Evolutionary conservation across 352 stramenopile genomes (phyloP).

Genomic region (Globisporangium polare): DNA sequence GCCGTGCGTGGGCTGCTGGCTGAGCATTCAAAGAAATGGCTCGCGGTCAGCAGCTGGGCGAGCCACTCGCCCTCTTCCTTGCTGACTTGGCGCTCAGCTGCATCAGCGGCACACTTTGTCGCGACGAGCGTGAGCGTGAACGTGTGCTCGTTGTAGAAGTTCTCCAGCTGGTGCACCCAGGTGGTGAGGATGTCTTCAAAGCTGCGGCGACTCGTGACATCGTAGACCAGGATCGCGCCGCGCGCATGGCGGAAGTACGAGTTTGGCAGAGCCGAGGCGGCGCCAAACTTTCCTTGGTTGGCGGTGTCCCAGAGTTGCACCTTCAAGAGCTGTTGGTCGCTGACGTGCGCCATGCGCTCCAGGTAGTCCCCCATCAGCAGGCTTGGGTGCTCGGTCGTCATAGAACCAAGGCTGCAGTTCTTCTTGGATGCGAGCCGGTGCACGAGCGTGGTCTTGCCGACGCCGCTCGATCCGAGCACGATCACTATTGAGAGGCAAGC

Average conservation of each 20-base stretch:
- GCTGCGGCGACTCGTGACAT: slow-evolving; percentile 29
- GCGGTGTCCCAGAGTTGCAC: slow-evolving; percentile 56
- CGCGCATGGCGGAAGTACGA: slow-evolving; percentile 42
- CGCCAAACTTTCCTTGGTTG: slow-evolving; percentile 39
- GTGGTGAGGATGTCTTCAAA: slow-evolving; percentile 23
- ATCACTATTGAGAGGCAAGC: slow-evolving; percentile 25
- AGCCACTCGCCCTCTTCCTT: slow-evolving; percentile 22
- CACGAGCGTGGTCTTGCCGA: slow-evolving; percentile 45
- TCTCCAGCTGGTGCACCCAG: slow-evolving; percentile 30
- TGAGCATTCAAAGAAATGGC: slow-evolving; percentile 25
- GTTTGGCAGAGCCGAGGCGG: slow-evolving; percentile 21
- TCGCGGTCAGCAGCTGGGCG: slow-evolving; percentile 17
- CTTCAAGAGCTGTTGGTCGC: slow-evolving; percentile 29
- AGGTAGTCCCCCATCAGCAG: slow-evolving; percentile 25
- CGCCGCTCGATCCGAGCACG: slow-evolving; percentile 31
- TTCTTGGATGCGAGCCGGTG: slow-evolving; percentile 16
- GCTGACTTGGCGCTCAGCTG: slow-evolving; percentile 10
- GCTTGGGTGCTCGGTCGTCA: too few relatives aligned
- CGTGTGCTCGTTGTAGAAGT: slow-evolving; percentile 10
- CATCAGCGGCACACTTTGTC: slow-evolving; percentile 14
- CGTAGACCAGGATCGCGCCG: slow-evolving; percentile 44
- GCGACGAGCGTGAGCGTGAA: slow-evolving; percentile 37
- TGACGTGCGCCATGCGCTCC: slow-evolving; percentile 27
- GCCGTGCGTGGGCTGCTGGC: too few relatives aligned
- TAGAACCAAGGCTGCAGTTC: not conserved